A percentile compares a stretch with the other conserved stretches of the same genome.
Evolutionary conservation across 129 eudicot genomes (phyloP).

Genomic region (Helianthus tuberosus): DNA sequence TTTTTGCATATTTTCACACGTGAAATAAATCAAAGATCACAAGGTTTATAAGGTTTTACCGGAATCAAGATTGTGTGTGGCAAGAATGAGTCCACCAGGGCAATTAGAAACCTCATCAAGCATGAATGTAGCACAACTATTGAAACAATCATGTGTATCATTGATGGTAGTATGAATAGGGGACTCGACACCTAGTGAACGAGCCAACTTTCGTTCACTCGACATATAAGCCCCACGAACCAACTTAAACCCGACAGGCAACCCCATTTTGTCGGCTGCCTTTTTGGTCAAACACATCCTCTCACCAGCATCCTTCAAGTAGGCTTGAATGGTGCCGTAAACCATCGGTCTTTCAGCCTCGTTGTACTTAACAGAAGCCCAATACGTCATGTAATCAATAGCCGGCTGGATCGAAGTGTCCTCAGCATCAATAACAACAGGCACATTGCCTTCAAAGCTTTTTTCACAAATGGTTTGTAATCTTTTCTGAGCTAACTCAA

Average conservation of each 20-base stretch:
- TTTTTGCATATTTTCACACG: not conserved
- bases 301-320: slow-evolving; percentile 68
- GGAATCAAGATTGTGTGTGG: slow-evolving; percentile 82
- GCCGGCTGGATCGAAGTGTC: slow-evolving; percentile 86
- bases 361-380: slow-evolving; percentile 50
- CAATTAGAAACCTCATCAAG: slow-evolving; percentile 58
- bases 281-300: slow-evolving; percentile 55
- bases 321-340: slow-evolving; percentile 75
- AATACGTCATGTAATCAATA: slow-evolving; percentile 77
- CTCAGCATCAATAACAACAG: slow-evolving; percentile 79
- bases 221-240: slow-evolving; percentile 97
- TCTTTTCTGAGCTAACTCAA: slow-evolving; percentile 57
- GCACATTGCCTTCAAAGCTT: slow-evolving; percentile 49
- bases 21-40: not conserved
- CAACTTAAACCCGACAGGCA: slow-evolving; percentile 75
- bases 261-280: slow-evolving; percentile 72
- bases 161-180: slow-evolving; percentile 66
- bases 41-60: slow-evolving; percentile 37
- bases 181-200: slow-evolving; percentile 61
- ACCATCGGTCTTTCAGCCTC: slow-evolving; percentile 45
- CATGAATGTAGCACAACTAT: slow-evolving; percentile 70
- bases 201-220: slow-evolving; percentile 59
- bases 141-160: slow-evolving; percentile 65
- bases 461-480: slow-evolving; percentile 44
- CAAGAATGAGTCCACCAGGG: slow-evolving; percentile 71